Base-by-base conservation (phyloP, 768 basidiomycete species). In the Termitomyces titanicus region DNA sequence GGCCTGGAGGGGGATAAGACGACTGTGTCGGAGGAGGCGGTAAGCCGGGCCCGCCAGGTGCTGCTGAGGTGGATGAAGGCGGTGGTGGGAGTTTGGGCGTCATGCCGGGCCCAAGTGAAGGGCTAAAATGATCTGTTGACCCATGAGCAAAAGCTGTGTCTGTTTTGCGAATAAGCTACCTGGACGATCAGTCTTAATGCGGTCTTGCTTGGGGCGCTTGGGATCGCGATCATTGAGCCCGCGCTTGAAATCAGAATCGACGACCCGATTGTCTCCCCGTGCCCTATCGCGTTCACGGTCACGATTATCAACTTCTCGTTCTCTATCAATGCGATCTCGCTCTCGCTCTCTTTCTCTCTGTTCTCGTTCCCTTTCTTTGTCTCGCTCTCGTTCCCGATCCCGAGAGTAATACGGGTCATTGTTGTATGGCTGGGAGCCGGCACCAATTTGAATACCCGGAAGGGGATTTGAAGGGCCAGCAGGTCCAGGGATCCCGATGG, bases 151-250 rank as follows among this genome's bases (percentile, higher is more conserved):
- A 38, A 46, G 40, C 8, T 35, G 29, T 18, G 4, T 12, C 29
- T 24, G 12, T 6, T n/a, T 20, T 46, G 29, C 2, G 9, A 33
- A 40, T 42, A n/a, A 63, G 51, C 40, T 52, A 71, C 70, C 70
- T 61, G 68, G 67, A 47, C 73, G 64, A 62, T 71, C 72, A 51
- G 59, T 64, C 62, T 84, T 73, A 53, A 67, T 69, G 33, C 69
- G 65, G 31, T 70, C 70, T 15, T 64, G 77, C 66, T 86, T 87
- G 56, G 81, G 72, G 48, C 86, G 76, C 67, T 86, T 87, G 15
- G 80, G 71, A 57, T 88, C 86, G 39, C 85, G 72, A 57, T 79
- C 76, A 54, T 75, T 56, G 5, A 76, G 70, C n/a, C 79, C 79
- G 24, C 71, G 62, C 27, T 68, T 71, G 22, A 68, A 63, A 42